Base-by-base conservation (phyloP, 768 basidiomycete genomes). In the Pilatotrama ljubarskyi region DNA sequence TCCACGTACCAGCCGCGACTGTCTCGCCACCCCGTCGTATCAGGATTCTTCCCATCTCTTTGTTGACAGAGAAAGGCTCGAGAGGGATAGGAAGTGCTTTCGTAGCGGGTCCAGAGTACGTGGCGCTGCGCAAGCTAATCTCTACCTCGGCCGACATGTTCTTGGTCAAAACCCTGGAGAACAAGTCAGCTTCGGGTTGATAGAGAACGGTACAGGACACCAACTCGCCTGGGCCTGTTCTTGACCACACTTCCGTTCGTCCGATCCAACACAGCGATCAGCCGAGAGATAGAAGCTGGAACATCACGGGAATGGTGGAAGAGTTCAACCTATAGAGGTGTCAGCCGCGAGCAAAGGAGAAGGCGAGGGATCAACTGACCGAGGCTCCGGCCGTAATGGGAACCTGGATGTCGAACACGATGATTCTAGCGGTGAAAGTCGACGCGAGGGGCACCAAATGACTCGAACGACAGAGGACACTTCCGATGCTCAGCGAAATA, bases 281-380 rank as follows among this genome's bases (percentile, higher is more conserved):
- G 79, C 65, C 88, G 93, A 5, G 86, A 84, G 52, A 97, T 83
- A 11, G 88, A 91, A 0, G 94, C 96, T 9, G 97, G 94, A 2
- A 96, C 85, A 70, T 98, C 93, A 42, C 85, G 82, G 1, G 94
- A 95, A 69, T 99, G 95, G 69, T 97, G 93, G 75, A 93, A 98
- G 11, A 99, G 76, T 71, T 99, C 97, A 44, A 98, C 82, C 93
- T 92, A 66, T 5, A 10, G 36, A 54, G 22, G 42, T 22, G 22
- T 18, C 14, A 26, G 37, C 58, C 36, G 58, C 40, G 29, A 42
- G 2, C 43, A 48, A 25, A 32, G 24, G 17, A 2, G 17, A 36
- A 46, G 17, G 20, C 22, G n/a, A 44, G 25, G 15, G 26, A 3
- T 14, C n/a, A n/a, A 64, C 64, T 63, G 72, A 95, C 95, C 41